Evolutionary conservation across 1,139 yeast genomes (phyloP), one percentile per base, ranked within the genome.

Genomic region (Candida sp.): DNA sequence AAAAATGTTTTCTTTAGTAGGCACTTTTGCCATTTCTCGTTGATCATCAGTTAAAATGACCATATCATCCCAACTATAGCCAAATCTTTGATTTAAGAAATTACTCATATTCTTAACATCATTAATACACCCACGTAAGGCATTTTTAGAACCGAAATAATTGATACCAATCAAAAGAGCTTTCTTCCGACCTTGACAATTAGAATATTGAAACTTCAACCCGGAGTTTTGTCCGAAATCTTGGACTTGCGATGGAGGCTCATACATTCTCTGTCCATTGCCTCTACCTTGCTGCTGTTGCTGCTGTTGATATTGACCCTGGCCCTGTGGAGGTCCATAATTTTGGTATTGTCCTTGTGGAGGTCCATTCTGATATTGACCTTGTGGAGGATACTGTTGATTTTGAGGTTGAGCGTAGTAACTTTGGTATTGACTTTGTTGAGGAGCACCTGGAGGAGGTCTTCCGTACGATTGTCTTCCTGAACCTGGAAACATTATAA

Each of bases 131-230:
- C 98, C 98, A 43, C 84, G 71, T 48, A 91, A 70, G 49, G 76
- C 82, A 60, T 81, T 84, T 40, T 66, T 67, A 19, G 84, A 64
- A 9, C 95, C 95, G 54, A 82, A 74, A 64, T 91, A 91, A 66
- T 91, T 91, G 66, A 87, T 85, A 5, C 98, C 98, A 43, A 91
- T 74, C 45, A 90, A 64, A 45, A 91, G 63, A 1, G 97, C 97
- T 68, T 89, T 91, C 51, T 84, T 80, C 39, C 70, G 68, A 11
- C 95, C 95, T 0, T 77, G 64, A 70, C 93, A 85, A 61, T 81
- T 81, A 37, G 95, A 87, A 67, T 86, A 87, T 61, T 82, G 85
- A 61, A 66, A 84, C 38, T 69, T 66, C 55, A 57, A 57, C 36
- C 58, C 56, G 22, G 59, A 46, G 47, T 62, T 55, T 42, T 59